Evolutionary conservation across 2,329 filamentous ascomycete species (phyloP), one percentile per base, ranked within the genome.

Genomic region (Botrytis aclada): DNA sequence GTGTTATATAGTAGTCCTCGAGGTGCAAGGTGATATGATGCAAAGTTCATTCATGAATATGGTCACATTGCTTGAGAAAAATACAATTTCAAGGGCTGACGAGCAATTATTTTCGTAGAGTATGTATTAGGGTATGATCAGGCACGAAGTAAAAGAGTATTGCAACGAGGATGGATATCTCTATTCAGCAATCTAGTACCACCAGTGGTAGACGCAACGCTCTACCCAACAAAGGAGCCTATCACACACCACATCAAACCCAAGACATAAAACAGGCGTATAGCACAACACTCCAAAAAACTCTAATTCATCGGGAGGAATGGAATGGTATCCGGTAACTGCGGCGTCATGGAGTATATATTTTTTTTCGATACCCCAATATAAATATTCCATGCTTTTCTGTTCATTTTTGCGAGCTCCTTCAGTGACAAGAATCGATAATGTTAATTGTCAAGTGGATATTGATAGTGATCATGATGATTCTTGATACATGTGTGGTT

Each of bases 101-200:
- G 62, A 95, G 94, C 70, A 99, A 98, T 80, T 95, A 98, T 77
- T 93, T 98, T 65, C 90, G 95, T 74, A 90, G 96, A 74, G 93
- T 98, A 2, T 85, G 93, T 98, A 2, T 85, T 98, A 54, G 54
- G 93, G 94, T 60, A 87, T 98, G 75, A 96, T 99, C 76, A 90
- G 95, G 69, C 94, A 98, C 80, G 94, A 98, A 80, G 92, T 93
- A 56, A 0, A 91, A 93, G 77, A 96, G 78, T 91, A 94, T 77
- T 86, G 90, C 72, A 93, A 93, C 75, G 89, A 84, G 65, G 88
- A 79, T 78, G 64, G 88, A 78, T 77, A 75, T 73, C 32, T 78
- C 77, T 71, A 80, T 73, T 76, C 79, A 6, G 75, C 77, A 29
- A 77, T 45, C 25, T 72, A 54, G 71, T 39, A 70, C n/a, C 73